phyloP scores from a whole-genome alignment of 768 basidiomycete genomes.

The Rhodotorula graminis region DNA sequence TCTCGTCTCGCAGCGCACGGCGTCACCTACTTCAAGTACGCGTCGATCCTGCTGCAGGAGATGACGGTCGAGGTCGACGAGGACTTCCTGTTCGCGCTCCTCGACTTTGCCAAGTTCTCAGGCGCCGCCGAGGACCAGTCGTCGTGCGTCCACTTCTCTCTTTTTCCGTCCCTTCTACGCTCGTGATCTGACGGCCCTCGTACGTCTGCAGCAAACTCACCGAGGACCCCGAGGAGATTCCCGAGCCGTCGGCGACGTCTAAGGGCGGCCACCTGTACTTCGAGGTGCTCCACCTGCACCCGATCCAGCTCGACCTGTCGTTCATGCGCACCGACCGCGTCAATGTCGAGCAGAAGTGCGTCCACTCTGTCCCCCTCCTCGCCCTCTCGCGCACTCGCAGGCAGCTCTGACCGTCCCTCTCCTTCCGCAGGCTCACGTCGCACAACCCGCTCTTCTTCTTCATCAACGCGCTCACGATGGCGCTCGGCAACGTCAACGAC shows the following conservation, averaged over 20 bases:
- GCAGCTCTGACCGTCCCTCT: not conserved
- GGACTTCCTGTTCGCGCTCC: slow-evolving; percentile 84
- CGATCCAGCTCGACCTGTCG: slow-evolving; percentile 82
- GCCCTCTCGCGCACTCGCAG: no score
- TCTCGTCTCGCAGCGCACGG: slow-evolving; percentile 68
- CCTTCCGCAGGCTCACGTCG: slow-evolving; percentile 41
- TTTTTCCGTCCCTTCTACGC: no score
- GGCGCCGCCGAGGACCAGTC: slow-evolving; percentile 71
- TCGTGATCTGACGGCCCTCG: no score
- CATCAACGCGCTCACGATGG: slow-evolving; percentile 91
- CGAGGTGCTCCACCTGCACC: slow-evolving; percentile 89
- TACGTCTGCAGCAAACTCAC: slow-evolving; percentile 40
- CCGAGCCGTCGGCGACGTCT: slow-evolving; percentile 47
- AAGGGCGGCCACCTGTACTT: slow-evolving; percentile 76
- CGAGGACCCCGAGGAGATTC: slow-evolving; percentile 61
- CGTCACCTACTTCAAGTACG: slow-evolving; percentile 96
- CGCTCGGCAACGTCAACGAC: slow-evolving; percentile 92
- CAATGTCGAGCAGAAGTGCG: slow-evolving; percentile 87
- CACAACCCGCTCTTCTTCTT: slow-evolving; percentile 89
- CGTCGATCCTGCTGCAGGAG: slow-evolving; percentile 85
- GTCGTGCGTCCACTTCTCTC: not conserved
- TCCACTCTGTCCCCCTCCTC: not conserved
- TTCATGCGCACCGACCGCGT: slow-evolving; percentile 96
- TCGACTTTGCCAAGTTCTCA: slow-evolving; percentile 85
- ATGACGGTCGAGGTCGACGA: slow-evolving; percentile 96